Evolutionary conservation across 805 yeast genomes (phyloP), one percentile per base, ranked within the genome.

Genomic region (Yarrowia sp.): DNA sequence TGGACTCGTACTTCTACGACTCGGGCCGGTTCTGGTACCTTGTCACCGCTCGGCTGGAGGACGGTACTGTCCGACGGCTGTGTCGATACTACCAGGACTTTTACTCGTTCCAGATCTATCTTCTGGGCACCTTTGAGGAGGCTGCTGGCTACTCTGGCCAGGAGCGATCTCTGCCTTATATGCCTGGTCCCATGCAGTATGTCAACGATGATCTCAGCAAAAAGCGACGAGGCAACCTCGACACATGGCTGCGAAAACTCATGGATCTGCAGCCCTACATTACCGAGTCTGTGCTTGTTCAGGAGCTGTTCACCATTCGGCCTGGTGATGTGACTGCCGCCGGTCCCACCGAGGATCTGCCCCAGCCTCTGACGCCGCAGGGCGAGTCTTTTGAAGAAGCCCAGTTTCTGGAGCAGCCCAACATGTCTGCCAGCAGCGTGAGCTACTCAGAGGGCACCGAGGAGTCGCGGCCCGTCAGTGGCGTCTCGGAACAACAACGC

Each of bases 81-180:
- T 92, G 95, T 77, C 84, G 99, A 69, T 93, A 85, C 78, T 95
- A 95, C 78, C 97, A 94, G 76, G 99, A 95, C 79, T 95, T 95
- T 76, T 95, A 93, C 77, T 97, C 95, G 76, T 85, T 93, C 75
- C 99, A 95, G 76, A 92, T 92, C 65, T 86, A 84, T 70, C 80
- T 95, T 63, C 81, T 94, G 63, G 95, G 90, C 73, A 82, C 87
- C 34, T 95, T 90, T 82, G 98, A 98, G 9, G 86, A 84, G 69
- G 99, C 94, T 77, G 97, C 98, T 9, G 98, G 98, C 14, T 87
- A 91, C 72, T 88, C 87, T 67, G 90, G 90, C 77, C 82, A 86
- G 34, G 86, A 87, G 65, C 86, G 99, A 71, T 88, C 90, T 38
- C 82, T 95, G 68, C 99, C 99, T 9, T 92, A 88, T 71, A 93